A percentile compares a stretch with the other conserved stretches of the same genome.
Evolutionary conservation across 805 yeast species (phyloP).

Genomic region (Starmerella khaoyaiensis): DNA sequence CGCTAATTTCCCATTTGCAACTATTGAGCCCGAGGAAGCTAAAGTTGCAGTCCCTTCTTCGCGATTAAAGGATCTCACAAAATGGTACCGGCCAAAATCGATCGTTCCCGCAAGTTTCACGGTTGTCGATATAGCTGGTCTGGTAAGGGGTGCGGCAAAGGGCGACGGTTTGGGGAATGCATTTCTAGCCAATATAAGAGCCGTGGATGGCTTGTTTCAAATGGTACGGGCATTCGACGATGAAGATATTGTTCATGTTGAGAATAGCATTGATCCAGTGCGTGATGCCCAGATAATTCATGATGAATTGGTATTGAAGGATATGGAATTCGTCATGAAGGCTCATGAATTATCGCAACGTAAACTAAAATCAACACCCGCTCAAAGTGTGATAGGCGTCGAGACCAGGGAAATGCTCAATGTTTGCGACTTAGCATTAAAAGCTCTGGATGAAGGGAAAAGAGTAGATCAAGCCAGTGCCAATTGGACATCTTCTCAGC

Average conservation of each 20-base stretch:
- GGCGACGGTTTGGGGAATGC: conserved; percentile 70
- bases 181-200: conserved; percentile 52
- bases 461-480: conserved; percentile 38
- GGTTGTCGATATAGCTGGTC: conserved; percentile 57
- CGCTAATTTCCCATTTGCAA: conserved; percentile 61
- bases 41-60: conserved; percentile 40
- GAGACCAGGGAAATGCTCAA: conserved; percentile 33
- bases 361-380: conserved; percentile 26
- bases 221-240: conserved; percentile 54
- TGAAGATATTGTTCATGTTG: conserved; percentile 54
- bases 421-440: conserved; percentile 29
- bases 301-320: conserved; percentile 54
- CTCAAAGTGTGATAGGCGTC: conserved; percentile 24
- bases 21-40: conserved; percentile 62
- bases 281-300: conserved; percentile 50
- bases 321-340: conserved; percentile 50
- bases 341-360: conserved; percentile 39
- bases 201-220: conserved; percentile 61
- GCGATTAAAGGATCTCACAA: conserved; percentile 37
- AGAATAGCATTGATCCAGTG: conserved; percentile 49
- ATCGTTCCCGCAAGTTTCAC: conserved; percentile 44
- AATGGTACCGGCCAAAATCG: conserved; percentile 38
- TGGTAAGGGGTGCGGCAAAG: conserved; percentile 47
- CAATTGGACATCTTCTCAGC: conserved; percentile 39
- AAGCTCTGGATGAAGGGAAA: conserved; percentile 48